phyloP scores from a whole-genome alignment of 805 yeast species.

The Metschnikowia corniflorae region DNA sequence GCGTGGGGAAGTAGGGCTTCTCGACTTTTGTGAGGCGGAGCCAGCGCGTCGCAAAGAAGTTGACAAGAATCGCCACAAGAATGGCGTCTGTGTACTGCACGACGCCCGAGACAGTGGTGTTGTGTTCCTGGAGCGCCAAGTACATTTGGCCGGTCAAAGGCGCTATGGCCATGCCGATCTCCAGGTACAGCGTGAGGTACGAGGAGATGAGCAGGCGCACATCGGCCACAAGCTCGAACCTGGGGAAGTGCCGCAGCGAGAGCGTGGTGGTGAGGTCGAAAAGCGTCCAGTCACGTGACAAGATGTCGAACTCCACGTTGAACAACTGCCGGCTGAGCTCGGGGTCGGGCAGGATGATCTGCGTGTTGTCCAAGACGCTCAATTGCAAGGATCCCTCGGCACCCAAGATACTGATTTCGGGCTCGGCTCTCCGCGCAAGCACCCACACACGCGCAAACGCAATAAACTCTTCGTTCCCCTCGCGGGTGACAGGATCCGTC shows the following conservation, averaged over 20 bases:
- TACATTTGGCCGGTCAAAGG: slow-evolving; percentile 10
- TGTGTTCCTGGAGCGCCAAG: slow-evolving; percentile 4
- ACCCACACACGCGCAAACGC: slow-evolving; percentile 18
- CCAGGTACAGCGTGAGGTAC: slow-evolving; percentile 15
- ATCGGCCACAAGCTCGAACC: slow-evolving; percentile 10
- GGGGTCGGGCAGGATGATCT: slow-evolving; percentile 14
- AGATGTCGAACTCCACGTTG: slow-evolving; percentile 1
- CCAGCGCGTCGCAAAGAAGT: slow-evolving; percentile 13
- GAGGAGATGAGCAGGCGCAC: slow-evolving; percentile 11
- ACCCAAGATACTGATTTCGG: slow-evolving; percentile 11
- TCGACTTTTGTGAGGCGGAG: slow-evolving; percentile 16
- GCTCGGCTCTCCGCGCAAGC: slow-evolving; percentile 12
- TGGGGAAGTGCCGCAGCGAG: slow-evolving; percentile 11
- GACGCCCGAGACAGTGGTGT: slow-evolving; percentile 9
- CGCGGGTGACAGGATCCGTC: slow-evolving; percentile 4
- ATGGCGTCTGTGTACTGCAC: slow-evolving; percentile 8
- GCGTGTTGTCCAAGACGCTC: slow-evolving; percentile 2
- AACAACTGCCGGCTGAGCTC: slow-evolving; percentile 6
- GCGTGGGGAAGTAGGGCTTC: slow-evolving; percentile 14
- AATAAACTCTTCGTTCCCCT: slow-evolving; percentile 8
- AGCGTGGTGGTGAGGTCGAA: slow-evolving; percentile 4
- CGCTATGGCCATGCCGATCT: slow-evolving; percentile 6
- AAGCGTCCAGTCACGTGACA: slow-evolving; percentile 5
- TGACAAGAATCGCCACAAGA: slow-evolving; percentile 7
- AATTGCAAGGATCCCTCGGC: slow-evolving; percentile 9